A percentile compares a stretch with the other conserved stretches of the same genome.
Conservation (phyloP, 306 rosid species). For the Alnus glutinosa region DNA sequence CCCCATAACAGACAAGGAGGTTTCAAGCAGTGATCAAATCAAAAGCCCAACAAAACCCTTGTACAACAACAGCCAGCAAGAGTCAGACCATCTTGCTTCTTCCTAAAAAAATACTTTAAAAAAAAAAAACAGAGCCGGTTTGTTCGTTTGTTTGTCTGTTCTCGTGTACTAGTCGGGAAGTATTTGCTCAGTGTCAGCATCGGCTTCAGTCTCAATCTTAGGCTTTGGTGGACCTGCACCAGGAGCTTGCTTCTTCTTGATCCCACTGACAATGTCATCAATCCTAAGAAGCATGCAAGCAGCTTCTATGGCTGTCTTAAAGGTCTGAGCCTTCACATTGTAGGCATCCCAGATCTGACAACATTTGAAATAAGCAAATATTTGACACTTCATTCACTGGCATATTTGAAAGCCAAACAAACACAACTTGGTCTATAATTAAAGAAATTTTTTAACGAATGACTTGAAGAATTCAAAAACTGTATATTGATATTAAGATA, state of each 20-base stretch:
- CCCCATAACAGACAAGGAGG: slow-evolving; percentile 12
- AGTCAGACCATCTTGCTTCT: not conserved
- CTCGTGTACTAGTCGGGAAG: slow-evolving; percentile 57
- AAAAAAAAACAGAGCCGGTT: slow-evolving; percentile 21
- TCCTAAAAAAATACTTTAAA: slow-evolving; percentile 16
- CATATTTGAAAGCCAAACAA: not conserved
- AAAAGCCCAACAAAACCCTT: slow-evolving; percentile 14
- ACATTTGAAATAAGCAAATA: slow-evolving; percentile 14
- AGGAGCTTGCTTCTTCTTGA: slow-evolving; percentile 88
- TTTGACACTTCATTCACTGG: slow-evolving; percentile 8
- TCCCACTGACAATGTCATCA: slow-evolving; percentile 95
- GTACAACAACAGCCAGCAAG: not conserved
- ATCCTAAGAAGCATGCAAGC: slow-evolving; percentile 97
- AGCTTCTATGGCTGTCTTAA: slow-evolving; percentile 98
- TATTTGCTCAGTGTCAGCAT: slow-evolving; percentile 86
- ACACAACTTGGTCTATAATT: not conserved
- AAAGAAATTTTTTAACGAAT: not conserved
- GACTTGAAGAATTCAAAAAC: not conserved
- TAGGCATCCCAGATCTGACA: slow-evolving; percentile 94
- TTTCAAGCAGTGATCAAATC: not conserved
- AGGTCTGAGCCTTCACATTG: slow-evolving; percentile 94
- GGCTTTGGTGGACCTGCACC: slow-evolving; percentile 76
- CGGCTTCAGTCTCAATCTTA: slow-evolving; percentile 71
- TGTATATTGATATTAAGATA: not conserved
- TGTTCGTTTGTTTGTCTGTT: slow-evolving; percentile 15